Base-by-base conservation (phyloP, 75 land plant genomes). In the Larix kaempferi region DNA sequence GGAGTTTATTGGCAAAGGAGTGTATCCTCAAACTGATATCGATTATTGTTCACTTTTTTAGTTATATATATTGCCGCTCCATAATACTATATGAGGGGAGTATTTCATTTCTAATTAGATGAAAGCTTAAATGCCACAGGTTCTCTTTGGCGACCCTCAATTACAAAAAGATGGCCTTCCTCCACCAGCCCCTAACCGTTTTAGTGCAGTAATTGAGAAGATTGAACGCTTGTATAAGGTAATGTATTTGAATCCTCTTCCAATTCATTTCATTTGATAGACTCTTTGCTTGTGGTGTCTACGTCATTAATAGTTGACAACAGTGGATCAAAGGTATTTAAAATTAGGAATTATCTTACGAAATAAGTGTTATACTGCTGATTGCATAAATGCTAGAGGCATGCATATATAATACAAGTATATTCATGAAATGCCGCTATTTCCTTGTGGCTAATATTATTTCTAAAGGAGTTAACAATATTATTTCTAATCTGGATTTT, bases 191-290 rank as follows among this genome's bases (percentile, higher is more conserved):
- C 61, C 93, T 3, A 88, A 89, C 78, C 94, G 95, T 15, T 89
- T 90, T 65, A 94, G 88, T 78, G 88, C 90, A 54, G 95, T 94
- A 41, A 90, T 94, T 84, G 98, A 92, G 86, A 94, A 87, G 84
- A 94, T 94, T 80, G 98, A 94, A 71, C 90, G 91, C n/a, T 80
- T 94, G n/a, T 94, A 94, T 76, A 86, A 81, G 97, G 97, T 91
- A 74, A 35, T 35, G 16, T 55, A 39, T 41, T 59, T 78, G 21
- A 60, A 35, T 65, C 71, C 71, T 33, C 16, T 58, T 58, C 59
- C 22, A 58, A 58, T 6, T n/a, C 22, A 19, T 58, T 58, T 58
- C 22, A 58, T 58, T 58, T n/a, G 60, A 58, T 19, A 58, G 59
- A 17, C 22, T 58, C 60, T 58, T 7, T 58, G 22, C 22, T 19